Evolutionary conservation across 164 flowering plant genomes (phyloP).

Genomic region (Umbellularia californica): DNA sequence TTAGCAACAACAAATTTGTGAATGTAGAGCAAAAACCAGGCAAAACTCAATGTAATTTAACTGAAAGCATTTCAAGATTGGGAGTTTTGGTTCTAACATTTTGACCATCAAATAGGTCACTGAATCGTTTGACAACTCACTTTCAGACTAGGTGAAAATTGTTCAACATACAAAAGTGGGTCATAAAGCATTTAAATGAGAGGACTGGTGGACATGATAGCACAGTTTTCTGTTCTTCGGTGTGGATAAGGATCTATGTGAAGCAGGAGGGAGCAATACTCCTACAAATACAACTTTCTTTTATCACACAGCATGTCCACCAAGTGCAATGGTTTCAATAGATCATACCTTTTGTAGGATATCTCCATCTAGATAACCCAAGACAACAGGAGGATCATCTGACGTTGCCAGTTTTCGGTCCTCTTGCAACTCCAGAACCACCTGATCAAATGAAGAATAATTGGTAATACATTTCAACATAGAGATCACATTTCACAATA

Average conservation of each 20-base stretch:
- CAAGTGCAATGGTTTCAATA: background rate
- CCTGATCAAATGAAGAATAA: conserved; percentile 32
- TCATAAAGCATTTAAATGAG: background rate
- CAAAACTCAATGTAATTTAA: background rate
- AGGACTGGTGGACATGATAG: background rate
- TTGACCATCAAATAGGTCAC: background rate
- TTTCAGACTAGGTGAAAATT: background rate
- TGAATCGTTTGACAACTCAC: background rate
- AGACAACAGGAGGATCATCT: conserved; percentile 83
- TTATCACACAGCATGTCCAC: too few relatives aligned
- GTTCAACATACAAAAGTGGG: background rate
- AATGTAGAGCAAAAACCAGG: background rate
- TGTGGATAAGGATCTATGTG: background rate
- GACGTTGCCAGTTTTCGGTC: conserved; percentile 76
- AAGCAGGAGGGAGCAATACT: background rate
- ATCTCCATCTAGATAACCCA: conserved; percentile 63
- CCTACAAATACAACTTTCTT: background rate
- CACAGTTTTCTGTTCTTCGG: background rate
- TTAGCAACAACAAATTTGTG: background rate
- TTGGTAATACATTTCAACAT: background rate
- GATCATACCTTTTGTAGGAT: conserved; percentile 54
- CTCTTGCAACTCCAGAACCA: conserved; percentile 74
- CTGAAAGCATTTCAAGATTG: background rate
- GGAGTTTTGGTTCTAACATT: background rate
- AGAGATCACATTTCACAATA: background rate